Conservation (phyloP, 768 basidiomycete genomes). For the Suillus americanus region DNA sequence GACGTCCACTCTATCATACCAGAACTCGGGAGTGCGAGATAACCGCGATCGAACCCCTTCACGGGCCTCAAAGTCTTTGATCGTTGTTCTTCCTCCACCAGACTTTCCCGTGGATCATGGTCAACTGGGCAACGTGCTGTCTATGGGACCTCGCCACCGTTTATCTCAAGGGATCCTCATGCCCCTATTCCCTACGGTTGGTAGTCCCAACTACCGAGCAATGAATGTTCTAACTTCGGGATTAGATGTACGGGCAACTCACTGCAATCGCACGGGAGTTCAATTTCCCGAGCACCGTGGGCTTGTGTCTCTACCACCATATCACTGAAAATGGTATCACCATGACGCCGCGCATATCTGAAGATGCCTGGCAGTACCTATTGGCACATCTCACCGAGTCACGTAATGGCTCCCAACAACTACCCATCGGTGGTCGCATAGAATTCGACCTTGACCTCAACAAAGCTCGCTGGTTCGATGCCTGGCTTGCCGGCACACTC, state of each 20-base stretch:
- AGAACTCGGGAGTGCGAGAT: conserved; percentile 46
- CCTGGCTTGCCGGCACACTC: conserved; percentile 62
- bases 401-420: conserved; percentile 33
- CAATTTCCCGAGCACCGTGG: conserved; percentile 73
- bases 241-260: conserved; percentile 73
- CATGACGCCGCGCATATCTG: conserved; percentile 70
- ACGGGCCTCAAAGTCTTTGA: conserved; percentile 49
- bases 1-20: conserved; percentile 55
- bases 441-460: conserved; percentile 85
- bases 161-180: conserved; percentile 69
- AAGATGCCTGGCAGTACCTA: conserved; percentile 73
- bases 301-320: conserved; percentile 79
- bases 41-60: conserved; percentile 39
- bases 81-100: conserved; percentile 66
- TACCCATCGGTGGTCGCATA: conserved; percentile 73
- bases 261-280: conserved; percentile 80
- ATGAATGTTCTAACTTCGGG: conserved; percentile 4
- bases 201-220: conserved; percentile 9
- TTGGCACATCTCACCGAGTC: conserved; percentile 64
- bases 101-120: conserved; percentile 59
- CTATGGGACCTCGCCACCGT: conserved; percentile 57
- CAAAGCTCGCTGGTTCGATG: conserved; percentile 75
- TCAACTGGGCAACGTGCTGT: conserved; percentile 55
- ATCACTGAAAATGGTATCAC: conserved; percentile 54
- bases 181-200: conserved; percentile 73